These are phyloP conservation scores for Phycomyces nitens DNA, from an alignment of 192 early-diverging fungal genomes.

Conservation along the genomic window DNA sequence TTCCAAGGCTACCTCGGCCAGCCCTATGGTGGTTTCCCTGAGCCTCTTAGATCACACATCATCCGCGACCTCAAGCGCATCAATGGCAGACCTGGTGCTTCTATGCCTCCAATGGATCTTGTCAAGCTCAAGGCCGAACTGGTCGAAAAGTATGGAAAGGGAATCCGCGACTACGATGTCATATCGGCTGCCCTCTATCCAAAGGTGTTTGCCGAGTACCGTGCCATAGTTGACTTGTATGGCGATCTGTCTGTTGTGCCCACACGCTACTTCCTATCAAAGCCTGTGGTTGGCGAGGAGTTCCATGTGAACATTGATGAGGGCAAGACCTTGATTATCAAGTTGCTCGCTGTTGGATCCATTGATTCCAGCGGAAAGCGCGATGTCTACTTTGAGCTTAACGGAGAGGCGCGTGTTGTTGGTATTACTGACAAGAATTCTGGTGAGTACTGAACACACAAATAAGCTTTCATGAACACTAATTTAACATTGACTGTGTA, in stretches of 20 bases:
- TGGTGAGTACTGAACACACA: conserved; percentile 1
- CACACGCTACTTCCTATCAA: conserved; percentile 86
- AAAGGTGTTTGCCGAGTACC: conserved; percentile 88
- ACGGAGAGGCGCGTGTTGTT: conserved; percentile 90
- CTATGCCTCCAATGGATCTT: conserved; percentile 79
- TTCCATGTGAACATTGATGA: conserved; percentile 81
- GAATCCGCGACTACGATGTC: conserved; percentile 82
- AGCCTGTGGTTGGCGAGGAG: conserved; percentile 85
- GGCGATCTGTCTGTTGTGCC: conserved; percentile 87
- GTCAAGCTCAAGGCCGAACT: conserved; percentile 64
- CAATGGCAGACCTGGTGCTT: conserved; percentile 80
- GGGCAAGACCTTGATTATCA: conserved; percentile 88
- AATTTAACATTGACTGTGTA: no score
- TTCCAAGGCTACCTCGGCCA: conserved; percentile 95
- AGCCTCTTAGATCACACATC: conserved; percentile 80
- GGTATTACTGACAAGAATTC: conserved; percentile 64
- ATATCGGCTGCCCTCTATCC: conserved; percentile 90
- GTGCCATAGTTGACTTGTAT: conserved; percentile 64
- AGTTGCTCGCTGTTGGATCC: conserved; percentile 85
- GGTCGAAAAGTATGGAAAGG: conserved; percentile 75
- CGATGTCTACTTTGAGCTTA: conserved; percentile 95
- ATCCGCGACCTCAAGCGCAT: conserved; percentile 73
- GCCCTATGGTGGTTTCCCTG: conserved; percentile 93
- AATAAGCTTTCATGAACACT: no score
- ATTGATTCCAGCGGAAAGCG: conserved; percentile 72